Evolutionary conservation across 305 asterid species (phyloP).

Genomic region (Andrographis paniculata): DNA sequence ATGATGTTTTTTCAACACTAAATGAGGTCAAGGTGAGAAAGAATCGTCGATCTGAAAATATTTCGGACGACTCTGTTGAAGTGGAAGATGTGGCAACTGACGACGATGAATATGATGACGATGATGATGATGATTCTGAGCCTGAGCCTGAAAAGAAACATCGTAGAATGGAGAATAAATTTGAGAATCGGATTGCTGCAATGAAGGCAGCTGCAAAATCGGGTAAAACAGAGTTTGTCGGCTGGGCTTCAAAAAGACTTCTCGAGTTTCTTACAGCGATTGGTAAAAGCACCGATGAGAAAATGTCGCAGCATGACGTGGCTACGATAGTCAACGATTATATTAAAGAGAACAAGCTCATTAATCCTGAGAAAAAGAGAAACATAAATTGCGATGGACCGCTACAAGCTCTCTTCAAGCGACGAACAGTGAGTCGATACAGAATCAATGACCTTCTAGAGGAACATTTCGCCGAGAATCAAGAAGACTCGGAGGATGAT

Average conservation of each 20-base stretch:
- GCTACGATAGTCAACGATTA: conserved; percentile 40
- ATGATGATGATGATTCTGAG: conserved; percentile 27
- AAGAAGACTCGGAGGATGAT: conserved; percentile 43
- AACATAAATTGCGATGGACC: conserved; percentile 44
- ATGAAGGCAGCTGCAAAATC: conserved; percentile 24
- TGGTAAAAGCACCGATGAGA: conserved; percentile 41
- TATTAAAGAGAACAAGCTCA: conserved; percentile 42
- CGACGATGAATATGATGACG: conserved; percentile 30
- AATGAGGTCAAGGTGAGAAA: conserved; percentile 23
- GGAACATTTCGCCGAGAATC: conserved; percentile 54
- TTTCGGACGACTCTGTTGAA: conserved; percentile 32
- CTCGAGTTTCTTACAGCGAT: conserved; percentile 51
- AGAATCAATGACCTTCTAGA: conserved; percentile 52
- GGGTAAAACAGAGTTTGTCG: conserved; percentile 39
- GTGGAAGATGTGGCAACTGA: conserved; percentile 43
- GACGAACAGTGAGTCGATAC: conserved; percentile 28
- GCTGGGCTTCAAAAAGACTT: conserved; percentile 81
- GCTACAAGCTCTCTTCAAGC: conserved; percentile 42
- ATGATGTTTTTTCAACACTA: conserved; percentile 39
- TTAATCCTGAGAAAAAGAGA: conserved; percentile 42
- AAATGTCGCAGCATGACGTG: conserved; percentile 51
- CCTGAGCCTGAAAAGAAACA: conserved; percentile 20
- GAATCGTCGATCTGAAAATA: conserved; percentile 21
- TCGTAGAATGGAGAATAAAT: conserved; percentile 26
- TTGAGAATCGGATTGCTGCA: conserved; percentile 22